Evolutionary conservation across 192 early-diverging fungal genomes (phyloP).

Genomic region (Thoreauomyces humboldtii): DNA sequence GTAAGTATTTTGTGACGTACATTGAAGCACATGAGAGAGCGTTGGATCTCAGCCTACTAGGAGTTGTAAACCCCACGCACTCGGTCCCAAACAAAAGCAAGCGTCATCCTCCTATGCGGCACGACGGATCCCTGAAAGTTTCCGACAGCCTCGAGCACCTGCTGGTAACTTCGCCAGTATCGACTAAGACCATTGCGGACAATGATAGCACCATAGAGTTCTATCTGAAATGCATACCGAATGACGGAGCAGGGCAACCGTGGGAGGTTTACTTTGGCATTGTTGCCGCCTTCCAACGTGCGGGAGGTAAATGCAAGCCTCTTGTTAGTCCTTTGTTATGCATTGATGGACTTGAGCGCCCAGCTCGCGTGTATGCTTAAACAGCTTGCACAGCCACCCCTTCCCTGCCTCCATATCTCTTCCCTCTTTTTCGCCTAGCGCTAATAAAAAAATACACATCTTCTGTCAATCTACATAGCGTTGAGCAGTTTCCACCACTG

Average conservation of each 20-base stretch:
- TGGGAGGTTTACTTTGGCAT: conserved; percentile 8
- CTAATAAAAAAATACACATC: too few species aligned
- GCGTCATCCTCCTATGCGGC: not conserved
- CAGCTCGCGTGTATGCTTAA: too few species aligned
- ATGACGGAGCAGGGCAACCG: conserved; percentile 3
- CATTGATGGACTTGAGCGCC: too few species aligned
- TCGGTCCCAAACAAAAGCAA: not conserved
- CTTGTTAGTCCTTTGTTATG: not conserved
- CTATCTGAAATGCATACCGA: conserved; percentile 13
- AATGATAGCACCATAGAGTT: conserved; percentile 4
- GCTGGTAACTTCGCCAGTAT: conserved; percentile 3
- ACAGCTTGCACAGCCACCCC: too few species aligned
- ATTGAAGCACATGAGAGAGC: not conserved
- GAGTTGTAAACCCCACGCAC: not conserved
- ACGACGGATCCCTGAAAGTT: not conserved
- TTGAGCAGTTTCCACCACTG: too few species aligned
- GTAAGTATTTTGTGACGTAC: not conserved
- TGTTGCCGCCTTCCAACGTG: conserved; percentile 4
- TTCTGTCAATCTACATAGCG: too few species aligned
- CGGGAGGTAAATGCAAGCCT: not conserved
- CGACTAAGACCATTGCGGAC: not conserved
- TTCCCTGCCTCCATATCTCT: too few species aligned
- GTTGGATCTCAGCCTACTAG: not conserved
- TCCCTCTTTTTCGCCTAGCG: too few species aligned
- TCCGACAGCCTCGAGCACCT: conserved; percentile 4